These are phyloP conservation scores for Pythium utonaiense DNA, from an alignment of 352 stramenopile genomes.

Conservation along the genomic window DNA sequence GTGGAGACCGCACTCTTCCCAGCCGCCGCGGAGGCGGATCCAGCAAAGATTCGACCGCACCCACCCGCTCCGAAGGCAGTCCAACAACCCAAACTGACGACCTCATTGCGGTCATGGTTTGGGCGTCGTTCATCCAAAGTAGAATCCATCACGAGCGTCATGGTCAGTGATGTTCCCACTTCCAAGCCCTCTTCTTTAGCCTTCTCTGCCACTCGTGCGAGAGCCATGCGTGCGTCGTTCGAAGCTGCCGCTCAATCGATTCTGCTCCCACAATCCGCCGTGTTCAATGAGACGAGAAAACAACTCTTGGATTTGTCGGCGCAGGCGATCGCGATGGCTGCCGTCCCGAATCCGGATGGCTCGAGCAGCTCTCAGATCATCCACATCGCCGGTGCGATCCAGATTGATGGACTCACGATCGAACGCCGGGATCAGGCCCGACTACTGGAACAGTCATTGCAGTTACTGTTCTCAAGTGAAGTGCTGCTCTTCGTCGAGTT, in stretches of 20 bases:
- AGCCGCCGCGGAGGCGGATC: neutral
- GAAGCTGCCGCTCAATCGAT: neutral
- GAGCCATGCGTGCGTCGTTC: neutral
- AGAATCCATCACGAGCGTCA: neutral
- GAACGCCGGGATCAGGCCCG: constrained; percentile 13
- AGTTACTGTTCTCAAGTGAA: constrained; percentile 16
- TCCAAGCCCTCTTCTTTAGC: too few species aligned
- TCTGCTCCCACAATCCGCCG: neutral
- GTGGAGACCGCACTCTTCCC: constrained; percentile 7
- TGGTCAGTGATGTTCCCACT: too few species aligned
- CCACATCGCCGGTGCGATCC: neutral
- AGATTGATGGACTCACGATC: constrained; percentile 6
- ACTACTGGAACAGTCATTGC: constrained; percentile 20
- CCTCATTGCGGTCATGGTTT: neutral
- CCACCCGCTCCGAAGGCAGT: neutral
- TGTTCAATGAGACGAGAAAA: neutral
- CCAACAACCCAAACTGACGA: neutral
- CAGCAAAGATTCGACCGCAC: neutral
- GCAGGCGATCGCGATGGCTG: neutral
- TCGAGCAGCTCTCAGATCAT: neutral
- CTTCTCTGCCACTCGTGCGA: neutral
- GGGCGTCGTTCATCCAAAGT: neutral
- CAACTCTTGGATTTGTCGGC: constrained; percentile 3
- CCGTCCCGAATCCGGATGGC: neutral
- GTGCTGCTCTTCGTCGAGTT: constrained; percentile 25